Base-by-base conservation (phyloP, 495 filamentous ascomycete genomes). In the Aspergillus wentii region DNA sequence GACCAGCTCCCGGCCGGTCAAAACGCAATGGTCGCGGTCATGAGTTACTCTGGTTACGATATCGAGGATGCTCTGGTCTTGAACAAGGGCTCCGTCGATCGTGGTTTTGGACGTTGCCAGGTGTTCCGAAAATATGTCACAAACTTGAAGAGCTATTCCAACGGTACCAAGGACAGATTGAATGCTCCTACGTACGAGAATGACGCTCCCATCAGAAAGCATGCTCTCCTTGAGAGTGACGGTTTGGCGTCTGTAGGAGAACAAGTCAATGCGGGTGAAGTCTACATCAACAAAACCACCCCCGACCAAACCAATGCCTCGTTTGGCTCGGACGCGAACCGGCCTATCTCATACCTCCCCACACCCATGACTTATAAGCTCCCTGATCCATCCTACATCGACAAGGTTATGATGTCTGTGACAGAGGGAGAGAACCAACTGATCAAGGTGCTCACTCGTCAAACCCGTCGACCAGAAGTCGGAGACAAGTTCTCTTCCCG, bases 21-120 rank as follows among this genome's bases (percentile, higher is more conserved):
- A 49, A 95, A 94, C 41, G 94, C 94, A 2, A 94, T 85, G 8
- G 92, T 99, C 21, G 92, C 92, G 7, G 94, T 99, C 50, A 97
- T 97, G 94, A 94, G 88, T 48, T 99, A 94, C 60, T 95, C 89
- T 3, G 92, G 92, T 10, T 99, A 99, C 62, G 94, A 99, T 79
- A 97, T 97, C 53, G 92, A 99, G 71, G 92, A 99, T 71, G 94
- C 92, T 10, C 72, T 99, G 4, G 90, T 99, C 2, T 55, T 99
- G 40, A 99, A 97, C 72, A 95, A 95, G 67, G 88, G 88, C 18
- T 95, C 88, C 1, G 80, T 83, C 27, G 92, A 99, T 55, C 77
- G 92, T 44, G 94, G 92, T 5, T 97, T 96, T 47, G 94, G 92
- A 21, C 80, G 92, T 11, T 95, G 91, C 56, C 94, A 97, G 51